Percentiles rank a stretch among this genome's conserved stretches.
Conservation (phyloP, 164 flowering plant genomes). For the Umbellularia californica region DNA sequence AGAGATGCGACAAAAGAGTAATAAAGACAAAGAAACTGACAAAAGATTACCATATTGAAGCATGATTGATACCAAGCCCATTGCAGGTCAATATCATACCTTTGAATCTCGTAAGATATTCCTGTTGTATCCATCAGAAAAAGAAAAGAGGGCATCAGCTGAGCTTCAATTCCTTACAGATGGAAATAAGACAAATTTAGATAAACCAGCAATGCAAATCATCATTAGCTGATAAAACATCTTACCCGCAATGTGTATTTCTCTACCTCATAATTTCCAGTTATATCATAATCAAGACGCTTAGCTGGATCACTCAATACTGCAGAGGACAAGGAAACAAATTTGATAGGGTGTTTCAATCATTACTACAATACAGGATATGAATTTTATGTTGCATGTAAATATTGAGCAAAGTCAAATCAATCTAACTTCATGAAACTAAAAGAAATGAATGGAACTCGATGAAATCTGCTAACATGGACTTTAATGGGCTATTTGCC, state of each 20-base stretch:
- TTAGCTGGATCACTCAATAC: slow-evolving; percentile 76
- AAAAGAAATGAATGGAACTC: no score
- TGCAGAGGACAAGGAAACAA: slow-evolving; percentile 21
- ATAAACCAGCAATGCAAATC: slow-evolving; percentile 3
- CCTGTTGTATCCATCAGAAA: slow-evolving; percentile 43
- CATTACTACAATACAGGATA: not conserved
- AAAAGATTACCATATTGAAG: slow-evolving; percentile 50
- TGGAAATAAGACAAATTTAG: not conserved
- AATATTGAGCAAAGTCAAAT: no score
- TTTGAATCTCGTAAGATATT: slow-evolving; percentile 76
- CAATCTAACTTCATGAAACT: no score
- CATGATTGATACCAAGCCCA: slow-evolving; percentile 71
- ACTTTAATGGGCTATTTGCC: no score
- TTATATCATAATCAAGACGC: slow-evolving; percentile 70
- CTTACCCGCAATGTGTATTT: slow-evolving; percentile 70
- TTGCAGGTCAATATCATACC: slow-evolving; percentile 93
- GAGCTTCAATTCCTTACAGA: not conserved
- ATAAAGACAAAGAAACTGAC: not conserved
- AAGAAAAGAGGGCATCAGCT: no score
- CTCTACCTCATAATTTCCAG: slow-evolving; percentile 72
- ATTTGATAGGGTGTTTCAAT: not conserved
- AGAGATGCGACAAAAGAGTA: not conserved
- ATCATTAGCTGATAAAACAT: slow-evolving; percentile 1
- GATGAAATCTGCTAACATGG: no score
- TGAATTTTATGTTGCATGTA: not conserved